phyloP scores from a whole-genome alignment of 2,329 filamentous ascomycete species.

The Aspergillus versicolor region DNA sequence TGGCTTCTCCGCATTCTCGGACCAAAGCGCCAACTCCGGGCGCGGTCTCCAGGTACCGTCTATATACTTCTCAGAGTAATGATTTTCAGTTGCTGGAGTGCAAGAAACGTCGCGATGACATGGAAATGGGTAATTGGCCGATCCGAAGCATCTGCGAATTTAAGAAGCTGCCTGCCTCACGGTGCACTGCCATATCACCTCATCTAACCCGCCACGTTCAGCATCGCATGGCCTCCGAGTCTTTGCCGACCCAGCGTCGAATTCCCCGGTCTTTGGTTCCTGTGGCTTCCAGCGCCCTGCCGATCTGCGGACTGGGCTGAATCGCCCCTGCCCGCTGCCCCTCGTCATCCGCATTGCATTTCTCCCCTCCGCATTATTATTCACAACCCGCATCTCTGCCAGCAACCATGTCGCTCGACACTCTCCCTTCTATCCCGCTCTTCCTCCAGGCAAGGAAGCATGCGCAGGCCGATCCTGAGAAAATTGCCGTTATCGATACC shows the following conservation, averaged over 20 bases:
- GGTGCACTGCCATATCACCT: neutral
- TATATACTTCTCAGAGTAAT: neutral
- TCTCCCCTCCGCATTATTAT: neutral
- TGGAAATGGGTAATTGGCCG: neutral
- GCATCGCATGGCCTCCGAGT: neutral
- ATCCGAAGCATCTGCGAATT: neutral
- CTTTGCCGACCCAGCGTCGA: neutral
- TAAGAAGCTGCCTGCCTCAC: neutral
- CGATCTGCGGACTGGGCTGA: neutral
- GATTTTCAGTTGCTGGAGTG: neutral
- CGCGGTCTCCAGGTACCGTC: neutral
- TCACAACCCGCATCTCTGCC: neutral
- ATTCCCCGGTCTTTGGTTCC: neutral
- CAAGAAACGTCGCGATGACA: neutral
- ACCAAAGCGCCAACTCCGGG: constrained; percentile 2
- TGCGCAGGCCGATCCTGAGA: constrained; percentile 31
- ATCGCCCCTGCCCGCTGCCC: neutral
- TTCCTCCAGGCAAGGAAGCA: constrained; percentile 40
- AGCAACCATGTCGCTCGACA: constrained; percentile 16
- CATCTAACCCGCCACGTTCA: neutral
- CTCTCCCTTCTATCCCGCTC: constrained; percentile 40
- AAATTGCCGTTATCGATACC: constrained; percentile 41
- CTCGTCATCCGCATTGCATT: neutral
- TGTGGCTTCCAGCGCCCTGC: neutral
- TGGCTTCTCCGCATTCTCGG: constrained; percentile 5